Conservation (phyloP, 1,139 yeast species). For the Pichia norvegensis region DNA sequence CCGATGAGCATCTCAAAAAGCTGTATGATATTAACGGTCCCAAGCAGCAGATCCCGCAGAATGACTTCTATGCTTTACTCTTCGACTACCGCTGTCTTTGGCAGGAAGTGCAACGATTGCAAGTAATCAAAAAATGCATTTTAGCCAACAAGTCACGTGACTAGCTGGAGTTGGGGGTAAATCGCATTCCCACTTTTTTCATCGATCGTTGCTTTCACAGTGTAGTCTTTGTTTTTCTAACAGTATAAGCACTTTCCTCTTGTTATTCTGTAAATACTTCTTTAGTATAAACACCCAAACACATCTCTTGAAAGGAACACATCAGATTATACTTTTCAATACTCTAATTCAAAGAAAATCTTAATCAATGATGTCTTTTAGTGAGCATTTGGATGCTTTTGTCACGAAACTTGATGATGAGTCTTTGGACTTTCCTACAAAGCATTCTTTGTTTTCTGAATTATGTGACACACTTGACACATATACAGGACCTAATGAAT, state of each 20-base stretch:
- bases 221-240: not conserved
- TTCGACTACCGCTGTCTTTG: slow-evolving; percentile 11
- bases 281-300: not conserved
- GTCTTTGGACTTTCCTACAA: slow-evolving; percentile 45
- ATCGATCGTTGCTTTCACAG: not conserved
- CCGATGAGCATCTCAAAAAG: not conserved
- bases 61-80: slow-evolving; percentile 9
- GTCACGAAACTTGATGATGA: slow-evolving; percentile 51
- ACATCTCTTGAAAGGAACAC: too few relatives aligned
- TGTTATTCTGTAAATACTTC: not conserved
- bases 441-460: slow-evolving; percentile 67
- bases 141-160: slow-evolving; percentile 22
- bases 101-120: not conserved
- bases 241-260: not conserved
- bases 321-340: too few relatives aligned
- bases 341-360: too few relatives aligned
- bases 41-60: not conserved
- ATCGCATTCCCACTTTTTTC: slow-evolving; percentile 19
- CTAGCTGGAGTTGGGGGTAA: slow-evolving; percentile 17
- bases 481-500: slow-evolving; percentile 71
- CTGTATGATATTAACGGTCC: not conserved
- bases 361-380: slow-evolving; percentile 20
- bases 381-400: slow-evolving; percentile 50
- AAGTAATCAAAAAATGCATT: not conserved
- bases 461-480: slow-evolving; percentile 79